phyloP scores from a whole-genome alignment of 108 stramenopile species.

The Chaetoceros muelleri region DNA sequence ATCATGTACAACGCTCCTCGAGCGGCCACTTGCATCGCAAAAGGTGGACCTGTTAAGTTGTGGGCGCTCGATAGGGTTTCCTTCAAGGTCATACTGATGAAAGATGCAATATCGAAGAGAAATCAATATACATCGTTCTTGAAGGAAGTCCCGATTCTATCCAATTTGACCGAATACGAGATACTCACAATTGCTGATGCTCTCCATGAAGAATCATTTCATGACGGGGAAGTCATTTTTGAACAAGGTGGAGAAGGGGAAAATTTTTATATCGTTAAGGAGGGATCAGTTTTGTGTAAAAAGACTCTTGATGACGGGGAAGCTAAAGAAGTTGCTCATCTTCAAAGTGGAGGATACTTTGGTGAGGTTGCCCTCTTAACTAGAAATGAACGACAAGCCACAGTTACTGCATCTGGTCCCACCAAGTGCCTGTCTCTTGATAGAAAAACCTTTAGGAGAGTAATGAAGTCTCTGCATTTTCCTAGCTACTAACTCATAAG shows the following conservation, averaged over 20 bases:
- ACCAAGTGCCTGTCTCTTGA: slow-evolving; percentile 27
- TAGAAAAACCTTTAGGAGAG: slow-evolving; percentile 42
- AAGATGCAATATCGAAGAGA: slow-evolving; percentile 44
- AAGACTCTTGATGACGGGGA: slow-evolving; percentile 36
- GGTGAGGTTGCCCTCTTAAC: slow-evolving; percentile 76
- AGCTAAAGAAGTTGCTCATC: slow-evolving; percentile 21
- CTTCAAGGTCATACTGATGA: slow-evolving; percentile 75
- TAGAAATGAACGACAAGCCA: slow-evolving; percentile 59
- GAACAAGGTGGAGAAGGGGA: slow-evolving; percentile 84
- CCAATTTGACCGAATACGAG: slow-evolving; percentile 40
- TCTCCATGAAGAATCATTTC: slow-evolving; percentile 67
- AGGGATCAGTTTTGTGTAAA: slow-evolving; percentile 56
- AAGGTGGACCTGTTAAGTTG: slow-evolving; percentile 35
- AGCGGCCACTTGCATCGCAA: slow-evolving; percentile 81
- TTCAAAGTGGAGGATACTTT: slow-evolving; percentile 71
- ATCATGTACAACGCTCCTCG: slow-evolving; percentile 82
- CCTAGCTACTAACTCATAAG: no score
- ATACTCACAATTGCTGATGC: slow-evolving; percentile 40
- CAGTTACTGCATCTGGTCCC: slow-evolving; percentile 47
- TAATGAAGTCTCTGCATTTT: no score
- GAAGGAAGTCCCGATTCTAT: slow-evolving; percentile 54
- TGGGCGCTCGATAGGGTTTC: slow-evolving; percentile 77
- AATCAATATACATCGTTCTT: slow-evolving; percentile 54
- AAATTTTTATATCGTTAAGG: slow-evolving; percentile 77
- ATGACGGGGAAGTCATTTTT: slow-evolving; percentile 67